A percentile compares a stretch with the other conserved stretches of the same genome.
Conservation (phyloP, 306 rosid species). For the Vachellia collinsii region DNA sequence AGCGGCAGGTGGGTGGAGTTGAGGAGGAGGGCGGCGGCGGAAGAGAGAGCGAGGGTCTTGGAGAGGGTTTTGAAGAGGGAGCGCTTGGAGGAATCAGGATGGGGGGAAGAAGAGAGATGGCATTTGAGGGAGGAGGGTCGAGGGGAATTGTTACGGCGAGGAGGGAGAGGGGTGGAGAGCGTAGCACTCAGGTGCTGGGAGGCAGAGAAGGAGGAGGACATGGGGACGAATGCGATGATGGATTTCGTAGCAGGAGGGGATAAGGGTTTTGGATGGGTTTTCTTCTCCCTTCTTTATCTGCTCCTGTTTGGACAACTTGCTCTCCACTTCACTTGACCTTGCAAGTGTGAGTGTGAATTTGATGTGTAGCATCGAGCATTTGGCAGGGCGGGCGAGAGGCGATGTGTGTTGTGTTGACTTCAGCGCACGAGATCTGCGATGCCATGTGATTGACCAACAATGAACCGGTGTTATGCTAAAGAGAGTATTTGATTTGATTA, state of each 20-base stretch:
- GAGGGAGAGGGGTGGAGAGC: conserved; percentile 37
- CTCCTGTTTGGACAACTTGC: neutral
- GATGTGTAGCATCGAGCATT: too few species aligned
- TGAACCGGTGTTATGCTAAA: too few species aligned
- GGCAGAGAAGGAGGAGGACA: conserved; percentile 65
- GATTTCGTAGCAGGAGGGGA: neutral
- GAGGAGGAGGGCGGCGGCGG: conserved; percentile 64
- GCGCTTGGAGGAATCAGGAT: conserved; percentile 39
- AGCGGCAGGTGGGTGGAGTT: conserved; percentile 33
- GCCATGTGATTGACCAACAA: too few species aligned
- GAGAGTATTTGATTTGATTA: too few species aligned
- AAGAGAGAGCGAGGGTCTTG: conserved; percentile 58
- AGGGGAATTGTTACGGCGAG: conserved; percentile 29
- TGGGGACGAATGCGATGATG: conserved; percentile 31
- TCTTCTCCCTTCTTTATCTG: neutral
- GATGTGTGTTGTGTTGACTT: too few species aligned
- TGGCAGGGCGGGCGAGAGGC: too few species aligned
- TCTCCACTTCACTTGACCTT: too few species aligned
- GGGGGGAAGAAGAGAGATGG: conserved; percentile 32
- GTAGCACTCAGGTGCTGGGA: conserved; percentile 50
- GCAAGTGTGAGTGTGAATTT: too few species aligned
- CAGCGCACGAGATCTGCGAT: too few species aligned
- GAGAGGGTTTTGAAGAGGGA: conserved; percentile 50
- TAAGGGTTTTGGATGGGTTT: conserved; percentile 52
- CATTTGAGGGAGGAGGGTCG: conserved; percentile 44